Conservation (phyloP, 2,329 filamentous ascomycete species). For the Cadophora sp. region DNA sequence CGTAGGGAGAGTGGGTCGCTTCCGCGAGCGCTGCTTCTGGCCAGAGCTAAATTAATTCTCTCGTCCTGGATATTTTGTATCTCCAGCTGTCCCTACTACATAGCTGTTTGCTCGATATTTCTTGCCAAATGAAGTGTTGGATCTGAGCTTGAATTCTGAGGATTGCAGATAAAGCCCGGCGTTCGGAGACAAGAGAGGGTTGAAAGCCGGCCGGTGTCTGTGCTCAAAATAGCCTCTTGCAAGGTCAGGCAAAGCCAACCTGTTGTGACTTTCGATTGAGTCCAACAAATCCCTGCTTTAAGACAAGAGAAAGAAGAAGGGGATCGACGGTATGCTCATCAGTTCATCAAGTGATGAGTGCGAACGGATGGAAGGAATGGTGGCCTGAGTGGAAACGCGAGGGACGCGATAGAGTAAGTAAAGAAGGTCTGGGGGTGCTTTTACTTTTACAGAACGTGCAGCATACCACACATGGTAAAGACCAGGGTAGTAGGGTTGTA, state of each 20-base stretch:
- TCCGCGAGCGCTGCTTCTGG: not conserved
- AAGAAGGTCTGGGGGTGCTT: not conserved
- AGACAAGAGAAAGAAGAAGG: not conserved
- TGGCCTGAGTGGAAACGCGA: not conserved
- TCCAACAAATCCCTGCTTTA: not conserved
- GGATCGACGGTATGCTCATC: not conserved
- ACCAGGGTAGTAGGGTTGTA: not conserved
- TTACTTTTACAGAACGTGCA: not conserved
- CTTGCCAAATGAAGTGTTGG: not conserved
- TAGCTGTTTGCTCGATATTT: not conserved
- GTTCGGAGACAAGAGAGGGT: not conserved
- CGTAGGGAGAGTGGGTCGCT: not conserved
- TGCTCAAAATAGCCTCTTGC: constrained; percentile 13
- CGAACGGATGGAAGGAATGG: not conserved
- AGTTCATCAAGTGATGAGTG: not conserved
- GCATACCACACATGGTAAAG: not conserved
- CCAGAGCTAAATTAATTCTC: not conserved
- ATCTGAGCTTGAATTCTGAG: not conserved
- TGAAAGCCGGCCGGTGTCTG: constrained; percentile 13
- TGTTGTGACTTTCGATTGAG: not conserved
- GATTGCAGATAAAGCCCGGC: not conserved
- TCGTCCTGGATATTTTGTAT: not conserved
- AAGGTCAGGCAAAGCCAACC: not conserved
- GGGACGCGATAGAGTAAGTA: not conserved
- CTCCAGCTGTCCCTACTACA: not conserved